phyloP scores from a whole-genome alignment of 495 filamentous ascomycete genomes.

The Trypethelium eluteriae region DNA sequence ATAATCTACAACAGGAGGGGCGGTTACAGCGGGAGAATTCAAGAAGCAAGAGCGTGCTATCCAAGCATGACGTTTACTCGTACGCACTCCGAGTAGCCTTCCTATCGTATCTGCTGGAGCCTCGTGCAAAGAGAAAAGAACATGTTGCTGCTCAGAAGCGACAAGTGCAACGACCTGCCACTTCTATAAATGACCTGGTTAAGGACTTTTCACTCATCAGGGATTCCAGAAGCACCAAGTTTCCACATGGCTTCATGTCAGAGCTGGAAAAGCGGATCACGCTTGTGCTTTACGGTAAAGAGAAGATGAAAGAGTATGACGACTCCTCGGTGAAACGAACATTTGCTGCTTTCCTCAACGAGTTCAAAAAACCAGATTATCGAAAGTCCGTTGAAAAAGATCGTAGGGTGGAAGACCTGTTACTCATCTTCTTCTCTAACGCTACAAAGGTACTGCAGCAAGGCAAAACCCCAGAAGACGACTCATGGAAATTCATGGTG shows the following conservation, averaged over 20 bases:
- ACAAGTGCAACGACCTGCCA: slow-evolving; percentile 54
- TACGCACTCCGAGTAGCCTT: slow-evolving; percentile 88
- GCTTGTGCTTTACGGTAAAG: slow-evolving; percentile 58
- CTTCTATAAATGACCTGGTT: slow-evolving; percentile 61
- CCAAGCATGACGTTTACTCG: slow-evolving; percentile 66
- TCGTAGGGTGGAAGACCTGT: slow-evolving; percentile 79
- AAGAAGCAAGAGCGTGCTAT: slow-evolving; percentile 37
- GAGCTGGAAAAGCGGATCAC: slow-evolving; percentile 63
- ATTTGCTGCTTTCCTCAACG: slow-evolving; percentile 73
- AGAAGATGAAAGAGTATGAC: slow-evolving; percentile 68
- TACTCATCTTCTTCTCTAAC: slow-evolving; percentile 83
- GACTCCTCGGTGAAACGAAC: slow-evolving; percentile 69
- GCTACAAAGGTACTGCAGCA: slow-evolving; percentile 83
- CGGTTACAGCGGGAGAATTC: slow-evolving; percentile 47
- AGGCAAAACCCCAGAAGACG: slow-evolving; percentile 72
- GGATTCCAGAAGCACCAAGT: slow-evolving; percentile 67
- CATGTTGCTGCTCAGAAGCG: slow-evolving; percentile 58
- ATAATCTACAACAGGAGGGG: slow-evolving; percentile 50
- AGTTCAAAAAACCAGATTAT: slow-evolving; percentile 63
- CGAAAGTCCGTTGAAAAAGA: slow-evolving; percentile 84
- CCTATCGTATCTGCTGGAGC: slow-evolving; percentile 86
- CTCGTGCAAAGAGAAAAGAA: slow-evolving; percentile 76
- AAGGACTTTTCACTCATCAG: slow-evolving; percentile 68
- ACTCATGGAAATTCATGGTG: slow-evolving; percentile 84
- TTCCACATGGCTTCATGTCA: slow-evolving; percentile 69